Evolutionary conservation across 2,329 filamentous ascomycete species (phyloP).

Genomic region (Monosporascus ibericus): DNA sequence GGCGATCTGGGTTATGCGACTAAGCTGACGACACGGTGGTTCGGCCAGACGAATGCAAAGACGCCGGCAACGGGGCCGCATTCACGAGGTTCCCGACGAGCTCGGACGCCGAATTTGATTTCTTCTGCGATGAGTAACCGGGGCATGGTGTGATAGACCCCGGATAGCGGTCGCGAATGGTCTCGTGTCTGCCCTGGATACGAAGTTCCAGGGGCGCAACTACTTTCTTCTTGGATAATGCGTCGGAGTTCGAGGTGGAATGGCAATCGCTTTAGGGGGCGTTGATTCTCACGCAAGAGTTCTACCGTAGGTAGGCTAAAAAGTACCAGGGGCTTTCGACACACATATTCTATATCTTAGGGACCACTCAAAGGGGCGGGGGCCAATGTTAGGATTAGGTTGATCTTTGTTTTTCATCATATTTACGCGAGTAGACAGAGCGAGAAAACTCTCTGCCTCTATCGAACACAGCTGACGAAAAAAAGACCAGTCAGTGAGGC

Average conservation of each 20-base stretch:
- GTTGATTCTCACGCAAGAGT: no score
- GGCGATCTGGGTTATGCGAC: neutral
- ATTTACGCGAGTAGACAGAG: neutral
- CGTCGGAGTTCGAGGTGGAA: neutral
- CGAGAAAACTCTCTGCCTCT: neutral
- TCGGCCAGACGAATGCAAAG: constrained; percentile 33
- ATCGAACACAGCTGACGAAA: neutral
- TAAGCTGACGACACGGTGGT: neutral
- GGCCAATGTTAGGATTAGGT: neutral
- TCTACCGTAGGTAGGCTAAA: no score
- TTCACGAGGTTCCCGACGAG: constrained; percentile 28
- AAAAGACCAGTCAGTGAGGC: no score
- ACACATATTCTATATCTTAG: no score
- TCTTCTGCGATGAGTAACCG: constrained; percentile 35
- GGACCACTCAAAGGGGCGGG: neutral
- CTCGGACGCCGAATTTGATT: constrained; percentile 37
- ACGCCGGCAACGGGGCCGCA: constrained; percentile 22
- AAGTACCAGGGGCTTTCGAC: no score
- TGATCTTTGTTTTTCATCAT: neutral
- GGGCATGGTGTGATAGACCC: neutral
- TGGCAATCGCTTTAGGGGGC: neutral
- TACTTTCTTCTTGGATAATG: neutral
- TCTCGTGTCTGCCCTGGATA: neutral
- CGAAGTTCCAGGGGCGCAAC: neutral
- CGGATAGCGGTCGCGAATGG: neutral